Conservation (phyloP, 805 yeast genomes). For the Henningerozyma blattae region DNA sequence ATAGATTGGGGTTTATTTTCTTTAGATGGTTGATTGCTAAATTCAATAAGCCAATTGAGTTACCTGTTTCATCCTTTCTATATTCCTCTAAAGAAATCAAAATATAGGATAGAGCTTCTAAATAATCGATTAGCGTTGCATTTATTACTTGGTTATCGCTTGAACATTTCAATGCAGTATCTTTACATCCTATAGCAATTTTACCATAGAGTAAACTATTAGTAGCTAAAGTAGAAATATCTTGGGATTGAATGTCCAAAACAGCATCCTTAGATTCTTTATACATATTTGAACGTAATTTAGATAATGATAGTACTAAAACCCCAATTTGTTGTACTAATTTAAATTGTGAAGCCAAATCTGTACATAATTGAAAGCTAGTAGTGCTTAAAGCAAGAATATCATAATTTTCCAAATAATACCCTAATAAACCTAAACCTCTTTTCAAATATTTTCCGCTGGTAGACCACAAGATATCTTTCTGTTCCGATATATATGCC, state of each 20-base stretch:
- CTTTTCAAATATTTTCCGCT: slow-evolving; percentile 17
- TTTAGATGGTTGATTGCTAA: slow-evolving; percentile 9
- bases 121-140: slow-evolving; percentile 7
- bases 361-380: background rate
- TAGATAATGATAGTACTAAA: slow-evolving; percentile 20
- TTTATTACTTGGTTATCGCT: slow-evolving; percentile 3
- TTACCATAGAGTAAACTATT: slow-evolving; percentile 18
- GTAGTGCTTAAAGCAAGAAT: background rate
- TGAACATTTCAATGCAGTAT: background rate
- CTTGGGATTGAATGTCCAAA: slow-evolving; percentile 20
- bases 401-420: background rate
- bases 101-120: slow-evolving; percentile 14
- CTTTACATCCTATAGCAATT: slow-evolving; percentile 18
- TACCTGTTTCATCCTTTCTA: slow-evolving; percentile 14
- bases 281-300: slow-evolving; percentile 16
- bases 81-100: slow-evolving; percentile 21
- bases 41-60: slow-evolving; percentile 21
- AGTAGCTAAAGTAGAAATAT: slow-evolving; percentile 15
- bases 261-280: slow-evolving; percentile 13
- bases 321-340: slow-evolving; percentile 20
- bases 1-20: slow-evolving; percentile 8
- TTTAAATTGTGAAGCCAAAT: slow-evolving; percentile 8
- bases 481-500: slow-evolving; percentile 14
- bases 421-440: slow-evolving; percentile 19
- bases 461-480: slow-evolving; percentile 14